Evolutionary conservation across 2,329 filamentous ascomycete genomes (phyloP).

Genomic region (Fusarium algeriense): DNA sequence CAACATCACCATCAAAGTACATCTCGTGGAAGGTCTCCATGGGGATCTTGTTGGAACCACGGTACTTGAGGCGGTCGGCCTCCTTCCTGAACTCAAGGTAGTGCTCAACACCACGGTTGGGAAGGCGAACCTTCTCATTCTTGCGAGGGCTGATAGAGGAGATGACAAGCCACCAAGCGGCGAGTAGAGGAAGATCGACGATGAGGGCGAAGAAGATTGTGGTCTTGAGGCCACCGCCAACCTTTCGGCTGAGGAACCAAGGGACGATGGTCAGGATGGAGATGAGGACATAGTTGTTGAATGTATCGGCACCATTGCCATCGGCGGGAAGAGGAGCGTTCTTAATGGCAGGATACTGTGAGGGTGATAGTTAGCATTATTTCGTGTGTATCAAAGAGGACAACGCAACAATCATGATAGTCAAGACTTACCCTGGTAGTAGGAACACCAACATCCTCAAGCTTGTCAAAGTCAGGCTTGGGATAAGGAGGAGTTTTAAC

Average conservation of each 20-base stretch:
- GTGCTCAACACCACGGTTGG: constrained; percentile 88
- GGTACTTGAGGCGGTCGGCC: constrained; percentile 74
- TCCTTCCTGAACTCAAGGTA: constrained; percentile 86
- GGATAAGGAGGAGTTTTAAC: constrained; percentile 56
- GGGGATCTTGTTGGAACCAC: constrained; percentile 83
- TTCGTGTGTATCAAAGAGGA: constrained; percentile 24
- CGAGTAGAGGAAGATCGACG: constrained; percentile 82
- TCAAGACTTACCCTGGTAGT: constrained; percentile 53
- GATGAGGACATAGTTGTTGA: constrained; percentile 85
- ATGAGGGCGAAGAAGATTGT: constrained; percentile 89
- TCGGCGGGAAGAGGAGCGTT: constrained; percentile 96
- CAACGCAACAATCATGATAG: constrained; percentile 25
- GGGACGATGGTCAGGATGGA: constrained; percentile 78
- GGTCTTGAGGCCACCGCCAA: constrained; percentile 88
- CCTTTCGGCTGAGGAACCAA: constrained; percentile 84
- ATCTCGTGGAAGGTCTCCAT: constrained; percentile 97
- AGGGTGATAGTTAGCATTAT: constrained; percentile 5
- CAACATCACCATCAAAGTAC: constrained; percentile 95
- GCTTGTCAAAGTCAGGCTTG: constrained; percentile 72
- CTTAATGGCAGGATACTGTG: constrained; percentile 76
- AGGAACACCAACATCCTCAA: constrained; percentile 69
- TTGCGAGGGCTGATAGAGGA: constrained; percentile 87
- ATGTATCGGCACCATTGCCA: constrained; percentile 83
- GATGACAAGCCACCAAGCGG: constrained; percentile 83
- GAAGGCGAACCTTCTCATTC: constrained; percentile 90